phyloP scores from a whole-genome alignment of 805 yeast species.

The Cyberlindnera mycetangii region DNA sequence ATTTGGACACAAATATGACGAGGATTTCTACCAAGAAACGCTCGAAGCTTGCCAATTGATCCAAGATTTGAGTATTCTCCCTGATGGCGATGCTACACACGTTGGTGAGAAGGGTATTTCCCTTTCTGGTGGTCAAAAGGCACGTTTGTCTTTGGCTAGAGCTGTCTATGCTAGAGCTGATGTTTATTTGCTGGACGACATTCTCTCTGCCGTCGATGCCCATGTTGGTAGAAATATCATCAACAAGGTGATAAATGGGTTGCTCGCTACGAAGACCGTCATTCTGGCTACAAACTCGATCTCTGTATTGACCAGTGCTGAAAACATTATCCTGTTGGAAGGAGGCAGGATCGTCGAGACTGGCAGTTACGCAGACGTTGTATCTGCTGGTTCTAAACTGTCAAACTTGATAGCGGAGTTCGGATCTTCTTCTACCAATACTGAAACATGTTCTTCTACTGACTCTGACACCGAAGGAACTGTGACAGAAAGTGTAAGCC shows the following conservation, averaged over 20 bases:
- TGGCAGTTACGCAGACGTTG: slow-evolving; percentile 54
- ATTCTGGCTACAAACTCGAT: slow-evolving; percentile 86
- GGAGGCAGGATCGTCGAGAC: slow-evolving; percentile 67
- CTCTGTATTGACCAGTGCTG: slow-evolving; percentile 72
- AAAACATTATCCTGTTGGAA: slow-evolving; percentile 62
- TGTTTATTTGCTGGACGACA: slow-evolving; percentile 59
- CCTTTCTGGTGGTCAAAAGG: slow-evolving; percentile 62
- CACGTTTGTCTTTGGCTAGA: slow-evolving; percentile 62
- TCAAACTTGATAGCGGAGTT: slow-evolving; percentile 48
- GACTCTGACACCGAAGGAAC: slow-evolving; percentile 4
- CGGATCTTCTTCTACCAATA: slow-evolving; percentile 45
- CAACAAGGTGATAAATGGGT: slow-evolving; percentile 73
- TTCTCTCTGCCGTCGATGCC: slow-evolving; percentile 70
- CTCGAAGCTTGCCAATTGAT: slow-evolving; percentile 84
- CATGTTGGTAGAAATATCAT: slow-evolving; percentile 80
- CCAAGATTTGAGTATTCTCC: slow-evolving; percentile 72
- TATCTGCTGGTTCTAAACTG: slow-evolving; percentile 44
- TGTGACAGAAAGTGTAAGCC: slow-evolving; percentile 11
- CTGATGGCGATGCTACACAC: slow-evolving; percentile 86
- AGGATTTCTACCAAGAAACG: slow-evolving; percentile 75
- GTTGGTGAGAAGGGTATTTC: slow-evolving; percentile 66
- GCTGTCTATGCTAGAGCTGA: slow-evolving; percentile 64
- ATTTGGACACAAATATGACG: slow-evolving; percentile 84
- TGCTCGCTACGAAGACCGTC: slow-evolving; percentile 68
- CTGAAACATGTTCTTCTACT: slow-evolving; percentile 16